Evolutionary conservation across 805 yeast genomes (phyloP).

Genomic region (Yarrowia keelungensis): DNA sequence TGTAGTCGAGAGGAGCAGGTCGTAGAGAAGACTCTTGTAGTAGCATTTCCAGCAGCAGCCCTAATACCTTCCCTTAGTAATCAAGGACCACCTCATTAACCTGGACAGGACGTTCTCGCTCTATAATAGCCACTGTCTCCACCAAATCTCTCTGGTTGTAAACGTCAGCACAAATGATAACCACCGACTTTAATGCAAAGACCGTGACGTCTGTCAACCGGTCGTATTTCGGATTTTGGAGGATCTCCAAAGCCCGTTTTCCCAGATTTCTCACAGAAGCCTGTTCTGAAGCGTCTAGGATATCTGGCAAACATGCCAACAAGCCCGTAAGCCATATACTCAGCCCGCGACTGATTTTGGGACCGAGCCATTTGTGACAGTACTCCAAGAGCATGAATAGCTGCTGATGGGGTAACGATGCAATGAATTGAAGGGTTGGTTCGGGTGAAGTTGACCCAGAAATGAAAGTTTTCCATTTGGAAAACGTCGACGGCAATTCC

Average conservation of each 20-base stretch:
- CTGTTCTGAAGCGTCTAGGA: slow-evolving; percentile 52
- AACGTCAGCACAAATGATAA: slow-evolving; percentile 39
- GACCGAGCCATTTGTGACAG: slow-evolving; percentile 54
- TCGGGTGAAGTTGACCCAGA: slow-evolving; percentile 46
- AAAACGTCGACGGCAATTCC: slow-evolving; percentile 52
- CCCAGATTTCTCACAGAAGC: slow-evolving; percentile 55
- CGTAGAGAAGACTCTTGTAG: too few species aligned
- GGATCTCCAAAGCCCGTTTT: slow-evolving; percentile 48
- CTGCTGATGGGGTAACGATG: slow-evolving; percentile 51
- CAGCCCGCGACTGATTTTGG: slow-evolving; percentile 46
- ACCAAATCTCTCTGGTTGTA: slow-evolving; percentile 44
- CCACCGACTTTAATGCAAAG: slow-evolving; percentile 42
- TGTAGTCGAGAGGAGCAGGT: too few species aligned
- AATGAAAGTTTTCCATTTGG: slow-evolving; percentile 55
- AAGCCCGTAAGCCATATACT: slow-evolving; percentile 54
- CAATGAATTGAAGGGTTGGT: slow-evolving; percentile 50
- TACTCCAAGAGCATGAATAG: slow-evolving; percentile 53
- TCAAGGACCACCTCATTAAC: slow-evolving; percentile 18
- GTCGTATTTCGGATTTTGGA: slow-evolving; percentile 39
- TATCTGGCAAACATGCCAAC: slow-evolving; percentile 53
- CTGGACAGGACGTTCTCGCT: slow-evolving; percentile 19
- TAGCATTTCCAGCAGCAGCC: too few species aligned
- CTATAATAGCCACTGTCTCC: slow-evolving; percentile 1
- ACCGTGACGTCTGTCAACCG: slow-evolving; percentile 40
- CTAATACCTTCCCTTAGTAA: not conserved